Conservation (phyloP, 2,329 filamentous ascomycete species). For the Neopestalotiopsis clavispora region DNA sequence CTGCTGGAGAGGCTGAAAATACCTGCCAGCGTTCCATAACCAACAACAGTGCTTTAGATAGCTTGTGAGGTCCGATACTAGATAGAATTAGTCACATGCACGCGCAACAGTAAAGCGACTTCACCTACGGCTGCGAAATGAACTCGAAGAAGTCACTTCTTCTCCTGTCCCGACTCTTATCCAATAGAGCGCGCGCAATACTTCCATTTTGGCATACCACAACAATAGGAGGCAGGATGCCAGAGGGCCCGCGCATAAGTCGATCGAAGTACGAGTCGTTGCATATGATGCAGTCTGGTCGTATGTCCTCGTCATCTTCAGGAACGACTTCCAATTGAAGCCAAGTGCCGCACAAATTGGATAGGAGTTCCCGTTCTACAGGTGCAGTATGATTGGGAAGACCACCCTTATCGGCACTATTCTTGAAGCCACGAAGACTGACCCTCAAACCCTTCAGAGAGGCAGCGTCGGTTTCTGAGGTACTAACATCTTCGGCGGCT, state of each 20-base stretch:
- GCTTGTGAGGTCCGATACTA: conserved; percentile 42
- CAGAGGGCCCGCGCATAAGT: conserved; percentile 15
- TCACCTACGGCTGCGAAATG: conserved; percentile 43
- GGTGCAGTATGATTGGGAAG: conserved; percentile 10
- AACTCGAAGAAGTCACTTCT: conserved; percentile 37
- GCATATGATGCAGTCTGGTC: conserved; percentile 31
- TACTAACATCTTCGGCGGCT: background rate
- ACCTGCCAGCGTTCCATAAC: conserved; percentile 3
- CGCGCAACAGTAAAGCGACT: background rate
- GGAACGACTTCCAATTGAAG: conserved; percentile 34
- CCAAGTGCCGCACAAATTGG: conserved; percentile 38
- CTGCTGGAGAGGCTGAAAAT: background rate
- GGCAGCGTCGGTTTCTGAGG: background rate
- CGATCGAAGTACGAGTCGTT: conserved; percentile 25
- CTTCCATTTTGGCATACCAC: conserved; percentile 39
- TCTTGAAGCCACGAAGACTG: conserved; percentile 28
- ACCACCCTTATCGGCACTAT: background rate
- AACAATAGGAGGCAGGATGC: conserved; percentile 31
- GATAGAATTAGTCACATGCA: background rate
- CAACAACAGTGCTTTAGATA: conserved; percentile 35
- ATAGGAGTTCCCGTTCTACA: conserved; percentile 25
- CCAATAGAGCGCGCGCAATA: conserved; percentile 30
- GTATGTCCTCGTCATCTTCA: conserved; percentile 3
- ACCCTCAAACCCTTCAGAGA: conserved; percentile 32
- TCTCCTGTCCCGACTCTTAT: background rate